A percentile compares a stretch with the other conserved stretches of the same genome.
These are phyloP conservation scores for Hondaea fermentalgiana DNA, from an alignment of 108 stramenopile species.

Conservation along the genomic window DNA sequence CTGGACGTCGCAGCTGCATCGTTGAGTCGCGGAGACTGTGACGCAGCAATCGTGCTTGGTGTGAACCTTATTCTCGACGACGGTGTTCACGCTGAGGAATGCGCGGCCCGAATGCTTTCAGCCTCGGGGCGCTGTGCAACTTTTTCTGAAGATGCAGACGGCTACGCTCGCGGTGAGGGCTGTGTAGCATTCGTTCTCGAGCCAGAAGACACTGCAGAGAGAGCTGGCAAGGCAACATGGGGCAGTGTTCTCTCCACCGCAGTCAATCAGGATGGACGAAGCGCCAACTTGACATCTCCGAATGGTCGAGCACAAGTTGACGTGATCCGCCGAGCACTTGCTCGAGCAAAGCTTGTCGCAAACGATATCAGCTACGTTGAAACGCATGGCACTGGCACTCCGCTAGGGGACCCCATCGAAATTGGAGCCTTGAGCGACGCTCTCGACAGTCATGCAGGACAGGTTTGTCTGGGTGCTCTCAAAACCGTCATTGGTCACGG, in stretches of 20 bases:
- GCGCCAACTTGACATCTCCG: constrained; percentile 28
- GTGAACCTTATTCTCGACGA: not conserved
- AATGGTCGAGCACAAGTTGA: constrained; percentile 22
- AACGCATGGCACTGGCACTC: constrained; percentile 30
- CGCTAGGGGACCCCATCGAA: constrained; percentile 28
- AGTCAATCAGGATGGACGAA: constrained; percentile 26
- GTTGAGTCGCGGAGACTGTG: not conserved
- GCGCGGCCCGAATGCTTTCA: constrained; percentile 15
- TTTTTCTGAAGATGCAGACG: not conserved
- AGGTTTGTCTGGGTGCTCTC: not conserved
- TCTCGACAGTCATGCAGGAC: not conserved
- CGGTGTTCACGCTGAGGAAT: not conserved
- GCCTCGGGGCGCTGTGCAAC: not conserved
- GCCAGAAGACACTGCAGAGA: not conserved
- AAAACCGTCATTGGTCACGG: constrained; percentile 28
- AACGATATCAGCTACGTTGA: constrained; percentile 10
- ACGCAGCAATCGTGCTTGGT: not conserved
- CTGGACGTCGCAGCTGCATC: not conserved
- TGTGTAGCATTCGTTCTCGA: constrained; percentile 13
- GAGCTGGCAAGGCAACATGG: not conserved
- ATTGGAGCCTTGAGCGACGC: not conserved
- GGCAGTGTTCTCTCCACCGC: not conserved
- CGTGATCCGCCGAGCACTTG: not conserved
- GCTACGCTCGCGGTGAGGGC: constrained; percentile 15
- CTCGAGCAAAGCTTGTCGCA: not conserved